Evolutionary conservation across 1,284 basidiomycete genomes (phyloP), one percentile per base, ranked within the genome.

Genomic region (Pyrrhoderma noxium): DNA sequence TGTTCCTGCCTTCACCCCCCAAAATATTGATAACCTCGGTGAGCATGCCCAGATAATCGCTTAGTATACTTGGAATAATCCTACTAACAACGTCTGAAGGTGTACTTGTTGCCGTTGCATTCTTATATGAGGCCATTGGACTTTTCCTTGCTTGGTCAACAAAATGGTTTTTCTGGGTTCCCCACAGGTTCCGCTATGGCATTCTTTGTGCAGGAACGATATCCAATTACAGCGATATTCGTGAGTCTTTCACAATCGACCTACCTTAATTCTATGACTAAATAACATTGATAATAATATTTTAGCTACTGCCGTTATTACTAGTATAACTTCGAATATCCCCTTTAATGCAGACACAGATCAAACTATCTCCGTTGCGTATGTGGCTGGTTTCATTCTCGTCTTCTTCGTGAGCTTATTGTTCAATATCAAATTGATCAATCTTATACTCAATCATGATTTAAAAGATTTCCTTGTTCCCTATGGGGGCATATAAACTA

Each of bases 151-250:
- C 80, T 0, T 81, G 73, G 69, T 53, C 79, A 13, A 69, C 82
- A 42, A 74, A 76, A 47, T 76, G 80, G 59, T 59, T 88, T 39
- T 88, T 86, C 60, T 89, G 83, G 78, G 83, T 90, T 1, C 89
- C 89, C 0, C 76, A 81, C 55, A 76, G 85, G 34, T 91, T 91
- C 60, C 71, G 83, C 41, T 75, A 76, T 57, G 82, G 80, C 0
- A 77, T 91, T 39, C 60, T 86, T 0, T 74, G 76, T 1, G 80
- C 82, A 0, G 85, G 82, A 31, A 74, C 71, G 3, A 86, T 76
- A 74, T 73, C 69, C 2, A 88, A 87, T 57, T 73, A 74, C 45
- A 82, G 79, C 5, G 84, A 80, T 68, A 71, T 87, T 60, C 73
- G 85, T 88, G 59, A 64, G 41, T 35, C 19, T 16, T 21, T 14